phyloP scores from a whole-genome alignment of 1,139 yeast species.

The Kurtzmaniella quercitrusa region DNA sequence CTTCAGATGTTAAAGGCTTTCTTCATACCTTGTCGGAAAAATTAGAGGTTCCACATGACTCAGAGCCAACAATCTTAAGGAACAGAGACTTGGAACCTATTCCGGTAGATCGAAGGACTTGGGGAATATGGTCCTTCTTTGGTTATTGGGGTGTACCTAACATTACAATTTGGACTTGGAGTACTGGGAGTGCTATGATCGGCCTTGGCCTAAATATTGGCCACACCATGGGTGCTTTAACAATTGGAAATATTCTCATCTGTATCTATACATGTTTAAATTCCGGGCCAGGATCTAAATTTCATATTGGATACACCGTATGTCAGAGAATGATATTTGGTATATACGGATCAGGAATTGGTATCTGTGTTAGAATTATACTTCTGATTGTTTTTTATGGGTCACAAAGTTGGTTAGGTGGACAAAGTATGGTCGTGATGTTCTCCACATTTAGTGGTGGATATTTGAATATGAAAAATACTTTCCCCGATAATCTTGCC shows the following conservation, averaged over 20 bases:
- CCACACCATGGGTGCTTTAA: conserved; percentile 18
- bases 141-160: conserved; percentile 21
- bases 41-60: conserved; percentile 9
- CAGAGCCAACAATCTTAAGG: conserved; percentile 7
- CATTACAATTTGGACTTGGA: conserved; percentile 19
- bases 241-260: conserved; percentile 16
- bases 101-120: conserved; percentile 15
- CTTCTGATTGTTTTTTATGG: conserved; percentile 19
- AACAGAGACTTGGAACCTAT: conserved; percentile 18
- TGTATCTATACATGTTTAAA: conserved; percentile 15
- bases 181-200: conserved; percentile 17
- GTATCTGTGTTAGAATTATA: conserved; percentile 14
- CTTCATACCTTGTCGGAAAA: background rate
- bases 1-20: background rate
- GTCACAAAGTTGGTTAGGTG: conserved; percentile 19
- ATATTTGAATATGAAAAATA: conserved; percentile 13
- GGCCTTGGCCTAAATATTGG: conserved; percentile 13
- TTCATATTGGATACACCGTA: conserved; percentile 19
- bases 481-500: conserved; percentile 11
- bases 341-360: conserved; percentile 14
- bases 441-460: conserved; percentile 13
- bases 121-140: conserved; percentile 19
- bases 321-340: conserved; percentile 20
- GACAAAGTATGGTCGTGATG: conserved; percentile 13
- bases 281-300: conserved; percentile 18